phyloP scores from a whole-genome alignment of 257 asterid species.

The Solanum stenotomum region DNA sequence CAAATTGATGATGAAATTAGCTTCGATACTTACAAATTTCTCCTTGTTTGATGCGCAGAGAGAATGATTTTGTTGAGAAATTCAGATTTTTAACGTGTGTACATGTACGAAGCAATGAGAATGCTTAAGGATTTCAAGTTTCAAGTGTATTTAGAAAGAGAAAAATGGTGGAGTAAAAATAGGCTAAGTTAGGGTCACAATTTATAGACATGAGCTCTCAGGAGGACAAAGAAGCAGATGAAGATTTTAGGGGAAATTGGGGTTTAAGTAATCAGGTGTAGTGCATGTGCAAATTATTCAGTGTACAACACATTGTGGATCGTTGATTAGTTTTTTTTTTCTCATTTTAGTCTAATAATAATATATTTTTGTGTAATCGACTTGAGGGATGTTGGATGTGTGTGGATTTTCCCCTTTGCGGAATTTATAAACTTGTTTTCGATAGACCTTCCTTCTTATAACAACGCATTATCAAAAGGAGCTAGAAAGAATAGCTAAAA shows the following conservation, averaged over 20 bases:
- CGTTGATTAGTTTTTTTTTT: not conserved
- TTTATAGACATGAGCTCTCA: not conserved
- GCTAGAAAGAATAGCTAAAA: not conserved
- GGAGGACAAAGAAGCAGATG: not conserved
- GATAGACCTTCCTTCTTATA: rapidly evolving
- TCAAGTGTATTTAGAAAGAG: not conserved
- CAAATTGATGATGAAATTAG: not conserved
- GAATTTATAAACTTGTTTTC: rapidly evolving
- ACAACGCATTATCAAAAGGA: not conserved
- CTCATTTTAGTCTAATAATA: not conserved
- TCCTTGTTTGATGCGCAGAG: not conserved
- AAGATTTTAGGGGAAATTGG: not conserved
- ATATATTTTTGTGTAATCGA: not conserved
- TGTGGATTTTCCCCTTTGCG: not conserved
- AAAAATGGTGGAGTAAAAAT: not conserved
- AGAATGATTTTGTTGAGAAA: not conserved
- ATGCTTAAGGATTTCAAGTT: not conserved
- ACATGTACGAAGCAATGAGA: not conserved
- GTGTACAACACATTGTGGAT: not conserved
- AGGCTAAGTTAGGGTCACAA: not conserved
- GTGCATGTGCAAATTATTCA: not conserved
- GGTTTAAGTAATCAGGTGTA: not conserved
- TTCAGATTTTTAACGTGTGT: not conserved
- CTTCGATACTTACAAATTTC: not conserved
- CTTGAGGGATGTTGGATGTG: not conserved